Conservation (phyloP, 2,329 filamentous ascomycete species). For the Calonectria pseudoturangicola region DNA sequence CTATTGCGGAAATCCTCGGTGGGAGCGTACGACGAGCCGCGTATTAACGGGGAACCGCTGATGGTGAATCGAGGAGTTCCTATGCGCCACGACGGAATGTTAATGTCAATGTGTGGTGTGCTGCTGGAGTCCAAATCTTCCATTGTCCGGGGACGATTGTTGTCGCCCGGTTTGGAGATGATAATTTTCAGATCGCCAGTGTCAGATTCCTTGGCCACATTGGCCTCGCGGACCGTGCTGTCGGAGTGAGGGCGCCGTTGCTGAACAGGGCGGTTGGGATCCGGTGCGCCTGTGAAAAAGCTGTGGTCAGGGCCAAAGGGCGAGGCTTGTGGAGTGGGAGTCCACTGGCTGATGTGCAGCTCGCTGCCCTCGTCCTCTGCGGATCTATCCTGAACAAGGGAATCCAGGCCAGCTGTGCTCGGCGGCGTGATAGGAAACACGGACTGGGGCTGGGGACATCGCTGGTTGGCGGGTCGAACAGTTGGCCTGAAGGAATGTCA, state of each 20-base stretch:
- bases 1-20: conserved; percentile 83
- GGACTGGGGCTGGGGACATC: conserved; percentile 76
- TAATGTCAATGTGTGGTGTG: conserved; percentile 79
- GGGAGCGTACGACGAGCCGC: conserved; percentile 87
- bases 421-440: conserved; percentile 77
- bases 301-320: conserved; percentile 60
- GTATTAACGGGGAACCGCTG: conserved; percentile 84
- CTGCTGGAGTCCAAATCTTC: conserved; percentile 70
- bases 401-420: conserved; percentile 74
- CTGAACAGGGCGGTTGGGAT: conserved; percentile 53
- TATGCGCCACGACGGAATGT: conserved; percentile 89
- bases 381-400: conserved; percentile 58
- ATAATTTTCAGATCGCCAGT: conserved; percentile 85
- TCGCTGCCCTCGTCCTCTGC: conserved; percentile 53
- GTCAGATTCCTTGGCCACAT: conserved; percentile 71
- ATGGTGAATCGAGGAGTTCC: conserved; percentile 88
- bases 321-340: conserved; percentile 63
- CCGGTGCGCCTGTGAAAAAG: conserved; percentile 56
- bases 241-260: conserved; percentile 83
- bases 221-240: conserved; percentile 82
- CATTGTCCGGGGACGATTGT: conserved; percentile 76
- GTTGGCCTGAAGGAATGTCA: conserved; percentile 69
- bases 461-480: conserved; percentile 76
- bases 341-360: conserved; percentile 63
- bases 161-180: conserved; percentile 82